Conservation (phyloP, 2,329 filamentous ascomycete genomes). For the Claviceps paspali region DNA sequence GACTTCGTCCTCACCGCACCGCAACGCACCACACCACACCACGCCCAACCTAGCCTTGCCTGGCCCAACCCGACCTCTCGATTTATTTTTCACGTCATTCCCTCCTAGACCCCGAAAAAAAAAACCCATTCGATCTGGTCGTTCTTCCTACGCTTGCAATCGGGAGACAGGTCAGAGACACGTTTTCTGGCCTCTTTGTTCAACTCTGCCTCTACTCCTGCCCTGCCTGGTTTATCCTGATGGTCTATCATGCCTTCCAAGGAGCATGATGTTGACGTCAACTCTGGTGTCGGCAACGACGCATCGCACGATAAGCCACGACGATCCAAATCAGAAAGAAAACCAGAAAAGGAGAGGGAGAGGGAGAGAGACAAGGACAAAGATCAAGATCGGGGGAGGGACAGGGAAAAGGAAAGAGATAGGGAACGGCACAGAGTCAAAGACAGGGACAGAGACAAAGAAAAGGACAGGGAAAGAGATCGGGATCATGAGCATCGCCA, state of each 20-base stretch:
- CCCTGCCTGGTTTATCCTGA: constrained; percentile 8
- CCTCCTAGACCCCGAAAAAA: background rate
- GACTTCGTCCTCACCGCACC: constrained; percentile 1
- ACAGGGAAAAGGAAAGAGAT: constrained; percentile 1
- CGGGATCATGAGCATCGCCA: constrained; percentile 20
- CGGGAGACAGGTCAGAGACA: no score
- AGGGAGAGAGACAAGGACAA: constrained; percentile 12
- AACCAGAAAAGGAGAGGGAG: constrained; percentile 15
- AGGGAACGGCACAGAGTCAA: constrained; percentile 13
- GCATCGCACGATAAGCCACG: constrained; percentile 24
- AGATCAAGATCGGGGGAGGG: constrained; percentile 12
- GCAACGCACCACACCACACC: background rate
- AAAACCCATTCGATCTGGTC: background rate
- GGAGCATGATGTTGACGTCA: constrained; percentile 25
- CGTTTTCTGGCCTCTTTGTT: background rate
- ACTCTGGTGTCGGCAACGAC: constrained; percentile 19
- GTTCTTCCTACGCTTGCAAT: background rate
- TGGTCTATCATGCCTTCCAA: constrained; percentile 25
- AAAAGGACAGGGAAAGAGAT: constrained; percentile 11
- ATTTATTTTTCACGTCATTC: constrained; percentile 3
- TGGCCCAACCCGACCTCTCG: background rate
- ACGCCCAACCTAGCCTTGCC: background rate
- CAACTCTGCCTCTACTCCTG: background rate
- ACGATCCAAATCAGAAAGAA: constrained; percentile 24
- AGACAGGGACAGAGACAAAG: background rate